Evolutionary conservation across 2,329 filamentous ascomycete species (phyloP), one percentile per base, ranked within the genome.

Genomic region (Aciculosporium take): DNA sequence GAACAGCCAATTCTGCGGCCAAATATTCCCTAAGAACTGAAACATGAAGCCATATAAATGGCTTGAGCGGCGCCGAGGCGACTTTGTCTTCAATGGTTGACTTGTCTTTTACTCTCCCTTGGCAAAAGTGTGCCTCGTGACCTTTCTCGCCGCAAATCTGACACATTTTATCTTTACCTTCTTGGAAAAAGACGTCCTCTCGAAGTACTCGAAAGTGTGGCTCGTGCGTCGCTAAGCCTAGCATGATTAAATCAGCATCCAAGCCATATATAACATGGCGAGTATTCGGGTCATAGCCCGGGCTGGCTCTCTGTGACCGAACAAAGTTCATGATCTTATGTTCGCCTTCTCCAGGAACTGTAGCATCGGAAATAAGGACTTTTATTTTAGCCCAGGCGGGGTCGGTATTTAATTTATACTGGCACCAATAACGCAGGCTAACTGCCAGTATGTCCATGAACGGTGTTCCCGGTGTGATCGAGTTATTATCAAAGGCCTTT

Each of bases 291-390:
- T 98, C 81, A 61, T 98, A 87, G 49, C 93, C 81, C 5, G 88
- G 81, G 40, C 85, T 91, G 38, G 83, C 77, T 54, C 91, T 79
- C 62, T 98, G 93, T 29, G 89, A 94, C 54, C 91, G 81, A 50
- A 98, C 77, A 59, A 96, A 98, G 51, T 91, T 81, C 91, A 98
- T 98, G 56, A 98, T 96, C 64, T 98, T 98, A 63, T 98, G 91
- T 66, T 98, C 91, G 58, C 91, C 91, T 65, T 98, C 91, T 57
- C 91, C 91, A 41, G 91, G 91, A 30, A 98, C 88, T 31, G 89
- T 95, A 41, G 91, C 89, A 68, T 98, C 91, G 7, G 91, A 98
- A 51, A 98, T 96, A 61, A 98, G 93, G 60, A 98, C 76, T 70
- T 98, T 98, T 60, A 95, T 70, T 59, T 87, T 87, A 47, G 84